Base-by-base conservation (phyloP, 371 early-diverging fungal species). In the Capillidium heterosporum region DNA sequence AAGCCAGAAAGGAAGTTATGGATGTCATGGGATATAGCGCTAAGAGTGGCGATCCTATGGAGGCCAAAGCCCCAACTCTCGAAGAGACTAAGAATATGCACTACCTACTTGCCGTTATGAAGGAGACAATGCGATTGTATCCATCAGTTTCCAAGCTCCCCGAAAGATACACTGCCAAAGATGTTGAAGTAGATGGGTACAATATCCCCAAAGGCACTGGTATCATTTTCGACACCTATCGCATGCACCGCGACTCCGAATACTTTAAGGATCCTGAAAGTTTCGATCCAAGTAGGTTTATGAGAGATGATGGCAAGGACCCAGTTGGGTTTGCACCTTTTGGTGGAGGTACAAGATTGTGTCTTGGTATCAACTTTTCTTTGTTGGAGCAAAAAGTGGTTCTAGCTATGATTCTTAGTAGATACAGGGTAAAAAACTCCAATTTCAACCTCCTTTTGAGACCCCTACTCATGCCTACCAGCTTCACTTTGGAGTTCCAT, bases 311-410 rank as follows among this genome's bases (percentile, higher is more conserved):
- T 41, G n/a, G 28, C 10, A 51, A 51, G 32, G 32, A 54, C 29
- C 41, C 54, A 13, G 19, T 29, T 15, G 41, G 23, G 5, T 56
- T 31, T 29, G 11, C 32, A 2, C 47, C 57, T 11, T 56, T 56
- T 21, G 48, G 57, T 44, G 44, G 32, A 19, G 73, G 73, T 1
- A 54, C 50, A 3, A 54, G 67, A 29, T 48, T 55, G 17, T 78
- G 81, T 46, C 64, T 77, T 44, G 81, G 76, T 29, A 68, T 71
- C 67, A 70, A 76, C 42, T 78, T 80, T 54, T 70, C 75, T 2
- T 60, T 78, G 52, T 59, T 70, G 8, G 73, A 75, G 28, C 77
- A 76, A 63, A 67, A 74, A n/a, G 62, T 76, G 8, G 27, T 74
- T 1, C 61, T 76, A 19, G 57, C 71, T 3, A 68, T 75, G 70